These are phyloP conservation scores for Entophlyctis helioformis DNA, from an alignment of 192 early-diverging fungal genomes.

Conservation along the genomic window DNA sequence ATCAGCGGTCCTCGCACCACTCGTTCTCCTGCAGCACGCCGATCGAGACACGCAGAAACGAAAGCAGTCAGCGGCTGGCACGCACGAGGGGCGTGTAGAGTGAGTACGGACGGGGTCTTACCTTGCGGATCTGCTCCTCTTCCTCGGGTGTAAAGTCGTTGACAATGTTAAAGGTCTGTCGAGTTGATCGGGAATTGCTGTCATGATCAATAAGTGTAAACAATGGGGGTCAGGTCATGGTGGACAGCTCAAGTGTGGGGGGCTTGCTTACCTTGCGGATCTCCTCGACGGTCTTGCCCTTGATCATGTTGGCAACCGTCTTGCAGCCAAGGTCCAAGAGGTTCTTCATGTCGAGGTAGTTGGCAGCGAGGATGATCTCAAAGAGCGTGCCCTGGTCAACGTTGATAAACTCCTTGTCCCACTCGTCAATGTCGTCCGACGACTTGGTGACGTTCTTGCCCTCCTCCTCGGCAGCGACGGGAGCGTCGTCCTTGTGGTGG, in stretches of 20 bases:
- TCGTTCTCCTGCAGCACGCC: conserved; percentile 29
- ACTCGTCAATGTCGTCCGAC: conserved; percentile 72
- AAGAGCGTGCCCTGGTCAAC: conserved; percentile 91
- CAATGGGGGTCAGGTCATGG: too few species aligned
- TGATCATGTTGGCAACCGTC: conserved; percentile 88
- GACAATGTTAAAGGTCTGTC: conserved; percentile 83
- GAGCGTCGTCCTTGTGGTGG: conserved; percentile 69
- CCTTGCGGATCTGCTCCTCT: conserved; percentile 63
- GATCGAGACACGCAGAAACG: too few species aligned
- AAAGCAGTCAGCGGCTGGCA: too few species aligned
- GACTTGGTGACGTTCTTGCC: conserved; percentile 48
- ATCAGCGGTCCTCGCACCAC: conserved; percentile 32
- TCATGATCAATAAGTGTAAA: too few species aligned
- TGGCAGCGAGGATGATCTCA: conserved; percentile 72
- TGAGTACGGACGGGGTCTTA: too few species aligned
- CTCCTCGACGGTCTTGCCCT: conserved; percentile 78
- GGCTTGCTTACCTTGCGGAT: conserved; percentile 60
- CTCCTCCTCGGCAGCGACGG: conserved; percentile 40
- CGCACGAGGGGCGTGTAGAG: too few species aligned
- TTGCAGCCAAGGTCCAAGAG: conserved; percentile 57
- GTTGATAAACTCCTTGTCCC: conserved; percentile 81
- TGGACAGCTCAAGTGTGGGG: too few species aligned
- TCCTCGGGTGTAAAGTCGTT: conserved; percentile 97
- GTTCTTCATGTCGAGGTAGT: conserved; percentile 53
- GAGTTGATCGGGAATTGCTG: too few species aligned